Percentiles rank a stretch among this genome's conserved stretches.
Conservation (phyloP, 192 early-diverging fungal species). For the Fimicolochytrium jonesii region DNA sequence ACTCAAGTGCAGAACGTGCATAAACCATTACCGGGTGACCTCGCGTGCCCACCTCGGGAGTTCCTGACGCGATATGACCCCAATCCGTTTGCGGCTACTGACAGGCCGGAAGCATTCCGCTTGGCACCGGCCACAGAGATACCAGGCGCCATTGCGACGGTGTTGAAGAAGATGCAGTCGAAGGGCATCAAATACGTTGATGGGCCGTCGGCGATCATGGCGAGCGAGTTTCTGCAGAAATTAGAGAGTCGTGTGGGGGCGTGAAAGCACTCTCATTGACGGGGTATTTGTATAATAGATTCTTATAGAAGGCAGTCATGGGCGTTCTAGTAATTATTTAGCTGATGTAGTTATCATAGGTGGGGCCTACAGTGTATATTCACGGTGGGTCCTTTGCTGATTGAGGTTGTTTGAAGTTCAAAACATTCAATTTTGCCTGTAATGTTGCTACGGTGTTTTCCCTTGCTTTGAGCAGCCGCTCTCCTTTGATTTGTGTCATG, state of each 20-base stretch:
- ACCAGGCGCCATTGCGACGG: conserved; percentile 22
- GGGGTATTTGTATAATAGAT: too few relatives aligned
- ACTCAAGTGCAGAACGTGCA: conserved; percentile 21
- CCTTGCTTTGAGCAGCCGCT: conserved; percentile 8
- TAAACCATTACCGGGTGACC: conserved; percentile 27
- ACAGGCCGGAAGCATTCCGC: conserved; percentile 15
- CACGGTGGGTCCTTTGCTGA: too few relatives aligned
- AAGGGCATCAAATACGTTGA: conserved; percentile 19
- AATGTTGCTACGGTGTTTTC: conserved; percentile 4
- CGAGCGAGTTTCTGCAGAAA: conserved; percentile 21
- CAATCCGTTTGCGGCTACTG: conserved; percentile 2
- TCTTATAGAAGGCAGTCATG: too few relatives aligned
- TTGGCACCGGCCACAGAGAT: conserved; percentile 24
- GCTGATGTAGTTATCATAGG: too few relatives aligned
- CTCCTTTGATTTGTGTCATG: not conserved
- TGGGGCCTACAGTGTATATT: too few relatives aligned
- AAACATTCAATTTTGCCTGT: too few relatives aligned
- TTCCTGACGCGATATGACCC: conserved; percentile 32
- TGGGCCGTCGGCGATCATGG: conserved; percentile 13
- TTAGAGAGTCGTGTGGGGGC: too few relatives aligned
- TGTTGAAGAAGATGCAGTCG: conserved; percentile 23
- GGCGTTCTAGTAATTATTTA: too few relatives aligned
- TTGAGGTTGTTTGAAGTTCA: too few relatives aligned
- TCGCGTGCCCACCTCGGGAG: conserved; percentile 16
- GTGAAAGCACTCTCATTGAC: too few relatives aligned